These are phyloP conservation scores for Parathielavia hyrcaniae DNA, from an alignment of 495 filamentous ascomycete genomes.

Conservation along the genomic window DNA sequence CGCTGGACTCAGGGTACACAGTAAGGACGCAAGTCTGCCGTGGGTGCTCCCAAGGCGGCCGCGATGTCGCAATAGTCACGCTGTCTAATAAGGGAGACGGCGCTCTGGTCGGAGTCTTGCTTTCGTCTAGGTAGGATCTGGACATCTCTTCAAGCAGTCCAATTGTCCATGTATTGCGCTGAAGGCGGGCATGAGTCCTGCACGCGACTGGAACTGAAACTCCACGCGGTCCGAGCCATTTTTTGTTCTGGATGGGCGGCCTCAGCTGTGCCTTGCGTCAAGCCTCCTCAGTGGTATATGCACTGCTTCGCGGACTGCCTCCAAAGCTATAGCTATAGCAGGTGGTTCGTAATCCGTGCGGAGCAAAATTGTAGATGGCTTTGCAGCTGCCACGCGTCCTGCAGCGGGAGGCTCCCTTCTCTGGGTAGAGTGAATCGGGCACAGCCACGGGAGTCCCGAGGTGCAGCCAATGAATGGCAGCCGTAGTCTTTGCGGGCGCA, in stretches of 20 bases:
- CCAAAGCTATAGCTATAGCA: neutral
- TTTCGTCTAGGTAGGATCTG: too few species aligned
- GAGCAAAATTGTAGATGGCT: neutral
- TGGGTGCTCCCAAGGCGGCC: neutral
- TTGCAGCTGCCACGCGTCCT: slow-evolving; percentile 4
- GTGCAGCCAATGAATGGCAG: neutral
- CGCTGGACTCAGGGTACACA: too few species aligned
- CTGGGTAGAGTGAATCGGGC: neutral
- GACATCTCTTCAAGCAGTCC: neutral
- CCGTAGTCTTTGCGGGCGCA: neutral
- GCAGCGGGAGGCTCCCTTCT: neutral
- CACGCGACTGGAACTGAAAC: neutral
- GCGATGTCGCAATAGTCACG: too few species aligned
- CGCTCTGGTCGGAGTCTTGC: too few species aligned
- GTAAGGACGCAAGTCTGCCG: neutral
- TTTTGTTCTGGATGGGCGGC: neutral
- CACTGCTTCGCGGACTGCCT: neutral
- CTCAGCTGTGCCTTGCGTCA: neutral
- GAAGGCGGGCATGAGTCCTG: neutral
- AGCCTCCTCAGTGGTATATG: neutral
- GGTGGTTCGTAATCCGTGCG: neutral
- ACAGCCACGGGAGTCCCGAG: neutral
- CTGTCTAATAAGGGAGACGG: too few species aligned
- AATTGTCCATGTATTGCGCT: neutral
- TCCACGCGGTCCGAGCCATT: neutral